Conservation (phyloP, 345 rosid genomes). For the Euphorbia tirucalli region DNA sequence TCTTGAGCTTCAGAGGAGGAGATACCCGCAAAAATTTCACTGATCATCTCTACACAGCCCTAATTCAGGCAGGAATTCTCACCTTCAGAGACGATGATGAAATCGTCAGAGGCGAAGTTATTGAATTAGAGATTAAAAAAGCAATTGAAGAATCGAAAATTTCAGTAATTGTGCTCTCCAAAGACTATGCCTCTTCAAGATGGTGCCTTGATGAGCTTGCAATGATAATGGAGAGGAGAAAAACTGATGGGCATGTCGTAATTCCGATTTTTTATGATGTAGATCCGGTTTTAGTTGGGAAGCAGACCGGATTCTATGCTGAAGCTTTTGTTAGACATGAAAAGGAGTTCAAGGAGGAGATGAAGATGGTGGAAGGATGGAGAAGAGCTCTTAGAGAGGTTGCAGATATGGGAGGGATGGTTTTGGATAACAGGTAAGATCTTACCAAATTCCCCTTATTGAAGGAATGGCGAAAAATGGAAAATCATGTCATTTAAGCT, state of each 20-base stretch:
- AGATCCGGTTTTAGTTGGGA: not conserved
- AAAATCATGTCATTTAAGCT: no score
- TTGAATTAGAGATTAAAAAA: conserved; percentile 4
- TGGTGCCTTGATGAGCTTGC: conserved; percentile 17
- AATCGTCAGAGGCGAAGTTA: conserved; percentile 5
- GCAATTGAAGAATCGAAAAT: conserved; percentile 7
- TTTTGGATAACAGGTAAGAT: conserved; percentile 11
- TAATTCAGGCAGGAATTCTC: conserved; percentile 8
- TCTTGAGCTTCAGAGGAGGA: conserved; percentile 15
- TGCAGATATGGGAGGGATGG: conserved; percentile 19
- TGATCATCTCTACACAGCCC: conserved; percentile 14
- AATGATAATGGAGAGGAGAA: conserved; percentile 9
- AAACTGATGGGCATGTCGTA: conserved; percentile 7
- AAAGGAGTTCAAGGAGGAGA: not conserved
- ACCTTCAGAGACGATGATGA: conserved; percentile 14
- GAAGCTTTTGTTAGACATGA: conserved; percentile 12
- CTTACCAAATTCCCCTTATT: no score
- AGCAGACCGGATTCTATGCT: conserved; percentile 3
- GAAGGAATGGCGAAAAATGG: no score
- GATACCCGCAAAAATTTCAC: conserved; percentile 17
- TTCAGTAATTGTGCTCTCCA: conserved; percentile 9
- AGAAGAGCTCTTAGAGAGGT: conserved; percentile 8
- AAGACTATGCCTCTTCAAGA: conserved; percentile 15
- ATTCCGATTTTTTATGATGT: conserved; percentile 13
- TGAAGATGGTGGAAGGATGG: conserved; percentile 3